Conservation (phyloP, 495 filamentous ascomycete species). For the Hypomontagnella monticulosa region DNA sequence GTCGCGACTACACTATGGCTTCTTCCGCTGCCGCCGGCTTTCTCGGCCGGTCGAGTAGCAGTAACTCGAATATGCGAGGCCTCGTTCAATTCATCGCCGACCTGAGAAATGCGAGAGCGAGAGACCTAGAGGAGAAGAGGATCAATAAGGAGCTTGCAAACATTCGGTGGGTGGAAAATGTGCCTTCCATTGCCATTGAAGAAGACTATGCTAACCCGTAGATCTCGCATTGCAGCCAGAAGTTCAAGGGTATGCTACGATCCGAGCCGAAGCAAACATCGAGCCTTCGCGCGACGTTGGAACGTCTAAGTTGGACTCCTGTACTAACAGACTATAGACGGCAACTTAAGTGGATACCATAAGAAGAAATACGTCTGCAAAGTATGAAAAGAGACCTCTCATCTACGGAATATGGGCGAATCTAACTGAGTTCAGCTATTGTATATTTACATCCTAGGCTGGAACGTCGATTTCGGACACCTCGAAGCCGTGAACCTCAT, state of each 20-base stretch:
- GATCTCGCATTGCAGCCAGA: constrained; percentile 62
- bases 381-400: constrained; percentile 52
- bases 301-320: constrained; percentile 34
- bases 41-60: constrained; percentile 67
- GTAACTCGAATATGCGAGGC: constrained; percentile 78
- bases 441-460: constrained; percentile 99
- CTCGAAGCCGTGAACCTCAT: constrained; percentile 98
- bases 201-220: constrained; percentile 34
- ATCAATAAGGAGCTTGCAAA: constrained; percentile 99
- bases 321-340: constrained; percentile 64
- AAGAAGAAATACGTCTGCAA: constrained; percentile 99
- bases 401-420: not conserved
- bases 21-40: constrained; percentile 65
- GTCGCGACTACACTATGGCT: constrained; percentile 55
- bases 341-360: constrained; percentile 91
- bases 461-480: constrained; percentile 99
- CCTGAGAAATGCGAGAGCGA: constrained; percentile 89
- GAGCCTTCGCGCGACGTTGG: constrained; percentile 17
- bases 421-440: constrained; percentile 70
- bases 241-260: constrained; percentile 72
- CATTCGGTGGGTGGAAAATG: constrained; percentile 71
- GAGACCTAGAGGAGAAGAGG: constrained; percentile 97
- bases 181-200: constrained; percentile 9
- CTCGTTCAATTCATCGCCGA: constrained; percentile 99
- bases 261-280: constrained; percentile 3